A percentile compares a stretch with the other conserved stretches of the same genome.
phyloP scores from a whole-genome alignment of 2,329 filamentous ascomycete genomes.

The Nigrospora osmanthi region DNA sequence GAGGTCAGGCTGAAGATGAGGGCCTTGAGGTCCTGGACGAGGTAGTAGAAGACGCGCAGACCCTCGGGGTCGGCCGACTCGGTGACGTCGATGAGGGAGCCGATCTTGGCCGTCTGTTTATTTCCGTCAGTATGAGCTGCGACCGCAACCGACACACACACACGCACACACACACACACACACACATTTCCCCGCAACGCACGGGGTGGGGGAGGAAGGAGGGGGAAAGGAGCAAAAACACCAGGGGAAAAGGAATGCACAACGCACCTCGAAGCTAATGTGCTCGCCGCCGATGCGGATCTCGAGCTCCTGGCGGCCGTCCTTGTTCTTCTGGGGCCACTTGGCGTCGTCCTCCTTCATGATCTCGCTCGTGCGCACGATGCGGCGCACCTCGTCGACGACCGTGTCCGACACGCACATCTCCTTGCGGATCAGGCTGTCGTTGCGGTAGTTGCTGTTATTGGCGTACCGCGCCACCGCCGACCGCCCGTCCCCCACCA shows the following conservation, averaged over 20 bases:
- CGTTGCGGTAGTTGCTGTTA: constrained; percentile 99
- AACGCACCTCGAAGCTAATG: constrained; percentile 86
- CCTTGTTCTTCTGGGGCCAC: constrained; percentile 99
- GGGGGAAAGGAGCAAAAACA: background rate
- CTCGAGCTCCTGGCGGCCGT: constrained; percentile 92
- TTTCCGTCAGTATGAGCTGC: background rate
- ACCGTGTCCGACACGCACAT: constrained; percentile 94
- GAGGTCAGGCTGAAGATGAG: constrained; percentile 94
- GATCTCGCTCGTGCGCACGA: constrained; percentile 95
- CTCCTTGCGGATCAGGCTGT: constrained; percentile 98
- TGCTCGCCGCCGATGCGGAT: constrained; percentile 91
- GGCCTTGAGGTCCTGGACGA: constrained; percentile 95
- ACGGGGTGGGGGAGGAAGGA: background rate
- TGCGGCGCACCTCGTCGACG: constrained; percentile 91
- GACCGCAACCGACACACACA: background rate
- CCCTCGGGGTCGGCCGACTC: constrained; percentile 95
- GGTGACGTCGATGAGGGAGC: constrained; percentile 91
- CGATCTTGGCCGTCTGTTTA: constrained; percentile 88
- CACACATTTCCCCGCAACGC: background rate
- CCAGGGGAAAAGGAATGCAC: background rate
- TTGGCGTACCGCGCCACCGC: constrained; percentile 95
- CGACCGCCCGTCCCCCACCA: constrained; percentile 85
- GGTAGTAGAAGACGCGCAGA: constrained; percentile 94
- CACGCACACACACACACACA: background rate
- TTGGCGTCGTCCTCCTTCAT: constrained; percentile 98